Evolutionary conservation across 1,284 basidiomycete species (phyloP).

Genomic region (Cutaneotrichosporon cyanovorans): DNA sequence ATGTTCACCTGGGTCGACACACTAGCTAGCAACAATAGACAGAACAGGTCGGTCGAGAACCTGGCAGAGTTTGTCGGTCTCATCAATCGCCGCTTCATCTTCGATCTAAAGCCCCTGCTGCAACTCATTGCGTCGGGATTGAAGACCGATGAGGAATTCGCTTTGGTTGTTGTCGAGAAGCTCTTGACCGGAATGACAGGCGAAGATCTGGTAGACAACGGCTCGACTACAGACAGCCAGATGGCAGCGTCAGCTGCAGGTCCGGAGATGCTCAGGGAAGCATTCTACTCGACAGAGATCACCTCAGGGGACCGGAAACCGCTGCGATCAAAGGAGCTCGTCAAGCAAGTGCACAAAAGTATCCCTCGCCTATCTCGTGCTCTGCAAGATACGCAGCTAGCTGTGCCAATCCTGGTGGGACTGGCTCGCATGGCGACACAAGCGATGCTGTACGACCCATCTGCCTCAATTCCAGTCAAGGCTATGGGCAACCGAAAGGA

Average conservation of each 20-base stretch:
- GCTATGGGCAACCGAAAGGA: slow-evolving; percentile 73
- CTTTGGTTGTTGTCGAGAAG: slow-evolving; percentile 84
- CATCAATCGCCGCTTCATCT: slow-evolving; percentile 74
- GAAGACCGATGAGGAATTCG: slow-evolving; percentile 71
- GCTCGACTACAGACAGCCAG: slow-evolving; percentile 69
- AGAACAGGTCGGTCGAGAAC: slow-evolving; percentile 89
- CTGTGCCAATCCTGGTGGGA: slow-evolving; percentile 75
- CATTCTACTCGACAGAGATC: slow-evolving; percentile 50
- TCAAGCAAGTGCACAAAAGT: slow-evolving; percentile 33
- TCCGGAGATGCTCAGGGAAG: slow-evolving; percentile 72
- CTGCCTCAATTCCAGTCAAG: slow-evolving; percentile 24
- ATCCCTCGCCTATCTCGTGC: slow-evolving; percentile 58
- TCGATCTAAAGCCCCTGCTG: slow-evolving; percentile 75
- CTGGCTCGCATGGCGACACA: slow-evolving; percentile 68
- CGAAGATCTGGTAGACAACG: slow-evolving; percentile 77
- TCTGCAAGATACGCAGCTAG: slow-evolving; percentile 63
- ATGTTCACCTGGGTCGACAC: slow-evolving; percentile 83
- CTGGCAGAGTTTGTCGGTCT: slow-evolving; percentile 89
- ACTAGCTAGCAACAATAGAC: slow-evolving; percentile 68
- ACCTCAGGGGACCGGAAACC: slow-evolving; percentile 16
- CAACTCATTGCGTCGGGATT: slow-evolving; percentile 89
- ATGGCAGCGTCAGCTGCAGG: slow-evolving; percentile 86
- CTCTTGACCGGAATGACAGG: slow-evolving; percentile 93
- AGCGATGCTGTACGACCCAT: slow-evolving; percentile 24
- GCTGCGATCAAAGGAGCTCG: slow-evolving; percentile 5